Evolutionary conservation across 495 filamentous ascomycete species (phyloP).

Genomic region (Recurvomyces mirabilis): DNA sequence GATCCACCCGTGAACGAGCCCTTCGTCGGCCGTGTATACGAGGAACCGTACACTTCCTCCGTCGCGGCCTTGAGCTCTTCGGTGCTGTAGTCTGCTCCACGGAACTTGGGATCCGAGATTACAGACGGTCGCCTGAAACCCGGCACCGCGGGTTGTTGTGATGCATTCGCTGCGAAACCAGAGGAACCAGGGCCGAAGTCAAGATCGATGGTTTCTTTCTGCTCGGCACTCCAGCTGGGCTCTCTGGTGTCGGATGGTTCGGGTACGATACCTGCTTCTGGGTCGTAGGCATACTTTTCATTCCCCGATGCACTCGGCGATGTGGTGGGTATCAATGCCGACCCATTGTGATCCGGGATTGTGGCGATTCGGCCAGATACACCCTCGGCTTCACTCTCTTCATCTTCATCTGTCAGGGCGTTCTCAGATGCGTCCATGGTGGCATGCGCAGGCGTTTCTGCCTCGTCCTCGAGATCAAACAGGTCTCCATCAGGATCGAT

Average conservation of each 20-base stretch:
- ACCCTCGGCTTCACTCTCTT: background rate
- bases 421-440: background rate
- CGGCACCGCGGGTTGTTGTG: conserved; percentile 11
- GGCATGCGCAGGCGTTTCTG: background rate
- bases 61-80: conserved; percentile 1
- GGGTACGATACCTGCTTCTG: conserved; percentile 6
- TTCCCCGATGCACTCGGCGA: background rate
- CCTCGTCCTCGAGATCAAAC: conserved; percentile 19
- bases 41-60: conserved; percentile 12
- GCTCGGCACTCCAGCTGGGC: background rate
- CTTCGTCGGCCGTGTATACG: conserved; percentile 1
- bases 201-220: conserved; percentile 1
- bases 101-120: conserved; percentile 7
- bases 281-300: background rate
- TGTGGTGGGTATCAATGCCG: background rate
- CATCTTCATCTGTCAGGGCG: conserved; percentile 4
- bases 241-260: background rate
- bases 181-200: background rate
- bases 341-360: background rate
- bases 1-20: conserved; percentile 8
- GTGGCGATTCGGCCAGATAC: background rate
- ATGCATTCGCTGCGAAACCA: conserved; percentile 1
- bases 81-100: conserved; percentile 3
- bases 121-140: conserved; percentile 17
- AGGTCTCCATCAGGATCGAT: conserved; percentile 21